phyloP scores from a whole-genome alignment of 2,329 filamentous ascomycete genomes.

The Bipolaris bicolor region DNA sequence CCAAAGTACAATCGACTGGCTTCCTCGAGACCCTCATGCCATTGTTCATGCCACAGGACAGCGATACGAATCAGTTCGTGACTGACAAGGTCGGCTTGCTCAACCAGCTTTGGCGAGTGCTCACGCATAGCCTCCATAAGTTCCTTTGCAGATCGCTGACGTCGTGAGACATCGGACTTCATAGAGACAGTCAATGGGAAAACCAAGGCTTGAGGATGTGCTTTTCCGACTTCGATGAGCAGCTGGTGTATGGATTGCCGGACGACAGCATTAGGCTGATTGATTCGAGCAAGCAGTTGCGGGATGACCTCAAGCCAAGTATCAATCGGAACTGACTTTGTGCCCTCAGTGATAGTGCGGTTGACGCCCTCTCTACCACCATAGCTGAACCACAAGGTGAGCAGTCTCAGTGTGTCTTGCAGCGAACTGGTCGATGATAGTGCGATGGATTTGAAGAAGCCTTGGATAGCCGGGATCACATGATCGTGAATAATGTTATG shows the following conservation, averaged over 20 bases:
- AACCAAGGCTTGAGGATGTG: slow-evolving; percentile 93
- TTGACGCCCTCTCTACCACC: slow-evolving; percentile 90
- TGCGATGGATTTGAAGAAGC: slow-evolving; percentile 97
- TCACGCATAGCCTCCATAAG: slow-evolving; percentile 99
- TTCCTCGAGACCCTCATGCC: slow-evolving; percentile 98
- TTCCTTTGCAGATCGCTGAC: slow-evolving; percentile 84
- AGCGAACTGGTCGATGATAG: slow-evolving; percentile 90
- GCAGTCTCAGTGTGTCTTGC: slow-evolving; percentile 88
- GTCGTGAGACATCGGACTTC: slow-evolving; percentile 87
- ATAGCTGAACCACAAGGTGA: slow-evolving; percentile 96
- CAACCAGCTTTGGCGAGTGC: slow-evolving; percentile 89
- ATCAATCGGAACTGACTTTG: slow-evolving; percentile 89
- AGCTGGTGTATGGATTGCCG: slow-evolving; percentile 91
- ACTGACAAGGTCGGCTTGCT: slow-evolving; percentile 94
- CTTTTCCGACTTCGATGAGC: slow-evolving; percentile 88
- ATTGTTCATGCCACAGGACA: slow-evolving; percentile 97
- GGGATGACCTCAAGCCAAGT: slow-evolving; percentile 99
- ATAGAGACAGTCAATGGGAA: slow-evolving; percentile 97
- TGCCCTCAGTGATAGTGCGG: slow-evolving; percentile 84
- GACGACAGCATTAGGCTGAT: slow-evolving; percentile 88
- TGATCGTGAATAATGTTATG: slow-evolving; percentile 78
- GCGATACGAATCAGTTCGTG: slow-evolving; percentile 96
- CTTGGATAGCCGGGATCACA: slow-evolving; percentile 90
- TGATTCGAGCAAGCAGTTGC: slow-evolving; percentile 95
- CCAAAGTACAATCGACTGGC: slow-evolving; percentile 96